Evolutionary conservation across 164 flowering plant genomes (phyloP).

Genomic region (Berberis vulgaris): DNA sequence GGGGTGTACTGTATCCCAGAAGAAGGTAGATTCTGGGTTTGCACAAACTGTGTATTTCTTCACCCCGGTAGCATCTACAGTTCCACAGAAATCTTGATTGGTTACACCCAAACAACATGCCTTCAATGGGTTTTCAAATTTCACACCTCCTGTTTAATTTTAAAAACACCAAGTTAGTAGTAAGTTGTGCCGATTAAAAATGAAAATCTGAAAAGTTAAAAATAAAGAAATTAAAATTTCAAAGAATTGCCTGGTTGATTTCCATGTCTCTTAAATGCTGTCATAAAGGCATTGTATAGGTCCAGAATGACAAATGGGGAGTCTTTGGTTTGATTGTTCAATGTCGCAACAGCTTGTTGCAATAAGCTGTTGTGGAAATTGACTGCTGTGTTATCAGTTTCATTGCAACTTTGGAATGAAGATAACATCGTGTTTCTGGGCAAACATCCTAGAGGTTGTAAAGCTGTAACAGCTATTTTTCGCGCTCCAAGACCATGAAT

Average conservation of each 20-base stretch:
- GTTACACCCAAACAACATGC: slow-evolving; percentile 47
- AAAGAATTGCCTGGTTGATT: slow-evolving; percentile 21
- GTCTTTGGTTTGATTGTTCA: slow-evolving; percentile 31
- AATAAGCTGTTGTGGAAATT: slow-evolving; percentile 47
- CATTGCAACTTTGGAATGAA: slow-evolving; percentile 44
- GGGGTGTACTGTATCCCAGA: slow-evolving; percentile 63
- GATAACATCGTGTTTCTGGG: slow-evolving; percentile 28
- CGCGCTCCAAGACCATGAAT: slow-evolving; percentile 39
- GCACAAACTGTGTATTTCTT: slow-evolving; percentile 40
- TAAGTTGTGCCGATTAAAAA: not conserved
- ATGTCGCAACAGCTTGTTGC: slow-evolving; percentile 34
- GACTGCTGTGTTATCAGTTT: slow-evolving; percentile 26
- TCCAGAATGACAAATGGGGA: slow-evolving; percentile 39
- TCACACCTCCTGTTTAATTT: slow-evolving; percentile 4
- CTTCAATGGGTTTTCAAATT: slow-evolving; percentile 20
- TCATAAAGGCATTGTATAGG: slow-evolving; percentile 42
- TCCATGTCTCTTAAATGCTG: slow-evolving; percentile 25
- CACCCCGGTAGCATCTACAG: slow-evolving; percentile 25
- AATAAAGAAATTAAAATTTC: not conserved
- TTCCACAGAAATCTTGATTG: slow-evolving; percentile 28
- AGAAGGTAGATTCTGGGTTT: slow-evolving; percentile 31
- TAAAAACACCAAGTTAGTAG: not conserved
- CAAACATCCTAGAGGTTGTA: slow-evolving; percentile 69
- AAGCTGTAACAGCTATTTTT: slow-evolving; percentile 36
- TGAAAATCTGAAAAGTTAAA: not conserved